phyloP scores from a whole-genome alignment of 2,329 filamentous ascomycete species.

The Cercospora zeae-maydis region DNA sequence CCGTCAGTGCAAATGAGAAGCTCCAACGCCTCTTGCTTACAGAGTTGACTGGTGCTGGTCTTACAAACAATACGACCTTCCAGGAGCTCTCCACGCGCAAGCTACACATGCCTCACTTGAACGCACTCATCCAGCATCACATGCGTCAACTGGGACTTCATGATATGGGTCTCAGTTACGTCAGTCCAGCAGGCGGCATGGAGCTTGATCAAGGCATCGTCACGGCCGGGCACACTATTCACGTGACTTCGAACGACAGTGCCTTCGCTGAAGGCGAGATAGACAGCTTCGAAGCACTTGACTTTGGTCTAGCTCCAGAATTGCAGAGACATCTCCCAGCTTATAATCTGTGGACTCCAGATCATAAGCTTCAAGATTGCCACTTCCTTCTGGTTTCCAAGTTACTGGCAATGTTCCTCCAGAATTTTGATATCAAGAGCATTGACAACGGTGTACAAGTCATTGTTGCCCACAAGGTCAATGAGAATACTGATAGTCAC shows the following conservation, averaged over 20 bases:
- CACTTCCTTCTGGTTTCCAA: slow-evolving; percentile 10
- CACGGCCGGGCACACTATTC: not conserved
- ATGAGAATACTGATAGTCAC: not conserved
- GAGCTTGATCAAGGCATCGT: not conserved
- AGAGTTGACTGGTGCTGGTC: slow-evolving; percentile 12
- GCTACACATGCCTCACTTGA: slow-evolving; percentile 13
- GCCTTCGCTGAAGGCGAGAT: not conserved
- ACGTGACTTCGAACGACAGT: not conserved
- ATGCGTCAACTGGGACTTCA: slow-evolving; percentile 14
- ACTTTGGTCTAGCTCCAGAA: not conserved
- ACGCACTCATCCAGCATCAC: slow-evolving; percentile 20
- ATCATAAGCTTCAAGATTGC: slow-evolving; percentile 7
- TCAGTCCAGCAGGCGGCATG: slow-evolving; percentile 2
- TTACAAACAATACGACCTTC: slow-evolving; percentile 10
- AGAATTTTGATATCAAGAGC: not conserved
- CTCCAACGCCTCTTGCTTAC: slow-evolving; percentile 19
- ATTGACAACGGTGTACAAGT: not conserved
- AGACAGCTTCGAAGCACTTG: slow-evolving; percentile 7
- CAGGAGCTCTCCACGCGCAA: slow-evolving; percentile 14
- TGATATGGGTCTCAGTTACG: slow-evolving; percentile 12
- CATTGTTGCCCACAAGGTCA: not conserved
- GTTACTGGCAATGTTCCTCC: not conserved
- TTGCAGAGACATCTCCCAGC: slow-evolving; percentile 13
- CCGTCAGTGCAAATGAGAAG: slow-evolving; percentile 18
- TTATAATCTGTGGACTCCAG: slow-evolving; percentile 8